phyloP scores from a whole-genome alignment of 2,329 filamentous ascomycete species.

The Gaeumannomyces tritici region DNA sequence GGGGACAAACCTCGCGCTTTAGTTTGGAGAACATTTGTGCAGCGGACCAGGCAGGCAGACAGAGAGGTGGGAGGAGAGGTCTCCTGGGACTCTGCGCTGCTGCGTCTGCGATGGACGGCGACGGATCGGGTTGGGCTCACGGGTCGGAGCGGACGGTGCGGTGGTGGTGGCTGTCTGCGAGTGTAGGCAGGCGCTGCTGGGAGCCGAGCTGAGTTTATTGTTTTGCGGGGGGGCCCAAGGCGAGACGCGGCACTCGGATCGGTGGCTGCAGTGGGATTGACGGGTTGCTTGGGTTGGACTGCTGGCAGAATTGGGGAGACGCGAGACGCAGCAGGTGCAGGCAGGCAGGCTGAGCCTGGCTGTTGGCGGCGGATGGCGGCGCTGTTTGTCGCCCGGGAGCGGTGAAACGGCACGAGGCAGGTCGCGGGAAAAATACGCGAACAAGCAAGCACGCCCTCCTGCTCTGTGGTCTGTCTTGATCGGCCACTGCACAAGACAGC shows the following conservation, averaged over 20 bases:
- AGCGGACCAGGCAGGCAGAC: neutral
- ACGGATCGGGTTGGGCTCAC: neutral
- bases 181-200: neutral
- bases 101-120: neutral
- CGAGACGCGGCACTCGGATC: neutral
- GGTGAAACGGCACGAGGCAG: neutral
- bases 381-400: neutral
- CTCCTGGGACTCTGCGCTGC: neutral
- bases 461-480: neutral
- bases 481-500: neutral
- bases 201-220: neutral
- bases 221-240: neutral
- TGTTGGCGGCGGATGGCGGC: too few relatives aligned
- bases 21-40: constrained; percentile 15
- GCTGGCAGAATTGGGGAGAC: neutral
- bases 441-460: neutral
- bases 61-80: neutral
- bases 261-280: neutral
- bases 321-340: neutral
- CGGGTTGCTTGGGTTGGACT: neutral
- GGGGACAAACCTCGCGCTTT: constrained; percentile 14
- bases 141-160: neutral
- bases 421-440: neutral
- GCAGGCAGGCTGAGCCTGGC: neutral
- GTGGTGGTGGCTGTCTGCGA: neutral